Evolutionary conservation across 352 stramenopile genomes (phyloP), one percentile per base, ranked within the genome.

Genomic region (Phytopythium montanum): DNA sequence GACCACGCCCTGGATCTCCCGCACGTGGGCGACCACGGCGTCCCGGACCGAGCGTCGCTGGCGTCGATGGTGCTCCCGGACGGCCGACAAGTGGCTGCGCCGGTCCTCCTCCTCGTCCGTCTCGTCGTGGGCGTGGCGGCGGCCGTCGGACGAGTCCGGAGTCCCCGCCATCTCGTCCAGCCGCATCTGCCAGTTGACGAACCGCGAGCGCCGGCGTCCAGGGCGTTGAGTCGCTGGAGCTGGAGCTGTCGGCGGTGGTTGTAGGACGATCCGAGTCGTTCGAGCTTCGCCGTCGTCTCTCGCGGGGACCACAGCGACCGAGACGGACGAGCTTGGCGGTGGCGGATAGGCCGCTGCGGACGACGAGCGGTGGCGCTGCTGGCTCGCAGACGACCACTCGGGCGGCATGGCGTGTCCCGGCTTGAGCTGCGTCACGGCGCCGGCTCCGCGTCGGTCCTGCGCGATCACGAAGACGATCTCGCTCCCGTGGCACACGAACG

Each of bases 381-480:
- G 44, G 6, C 49, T 36, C 10, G 25, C 41, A 21, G 26, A 62
- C 5, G 53, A 59, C 73, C 65, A 79, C 16, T 61, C 59, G 1
- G 54, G 49, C 3, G 66, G 49, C 60, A 69, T 72, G 36, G 53
- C 19, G 5, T 34, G 25, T 9, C 26, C 49, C 1, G 58, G 23
- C 3, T 51, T 19, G 60, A 85, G 69, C 18, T 29, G 23, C 5
- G 61, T 81, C 12, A 88, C 69, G 23, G 73, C 62, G 25, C 86
- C 72, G 16, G 78, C 78, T 44, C 78, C 66, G 3, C 75, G 75
- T 0, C 78, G 69, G 42, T 88, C 87, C 48, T 81, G 73, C 23
- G 85, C 83, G 51, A 95, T 82, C 36, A 92, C 83, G 59, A 93
- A 92, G 18, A 75, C 83, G 1, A 71, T 79, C 48, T 95, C 85